Base-by-base conservation (phyloP, 192 early-diverging fungal species). In the Backusella westeae region DNA sequence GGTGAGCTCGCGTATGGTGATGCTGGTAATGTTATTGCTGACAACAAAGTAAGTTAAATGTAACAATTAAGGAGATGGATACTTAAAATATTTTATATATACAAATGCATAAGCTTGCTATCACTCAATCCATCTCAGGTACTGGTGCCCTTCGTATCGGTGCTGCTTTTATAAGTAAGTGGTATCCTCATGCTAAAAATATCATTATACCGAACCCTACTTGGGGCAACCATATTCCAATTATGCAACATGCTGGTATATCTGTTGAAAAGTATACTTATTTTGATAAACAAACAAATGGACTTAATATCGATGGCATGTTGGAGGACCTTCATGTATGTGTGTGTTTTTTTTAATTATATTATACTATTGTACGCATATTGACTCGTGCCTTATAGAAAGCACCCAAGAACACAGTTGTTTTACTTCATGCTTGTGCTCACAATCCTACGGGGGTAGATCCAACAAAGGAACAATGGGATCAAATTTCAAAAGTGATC, bases 371-470 rank as follows among this genome's bases (percentile, higher is more conserved):
- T 71, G 12, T n/a, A 14, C 35, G 32, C n/a, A 32, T 21, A 12
- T 34, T 53, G 19, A 39, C 15, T 36, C 12, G n/a, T 21, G 41
- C n/a, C 29, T 12, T 80, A 52, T 71, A 93, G 84, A 91, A 85
- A 66, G 90, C 96, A 67, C 97, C 97, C 34, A 85, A 89, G 78
- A 92, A 91, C 71, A 96, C 96, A 69, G 85, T 97, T 59, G 86
- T 98, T 73, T 88, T 99, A 67, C 86, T 99, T 69, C 98, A 99
- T 82, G 98, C 97, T 46, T 99, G 98, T 76, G 98, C 97, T 4
- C 98, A 99, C 86, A 99, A 99, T 88, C 98, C 98, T 38, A 98
- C 98, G 1, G 98, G 98, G 78, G 97, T 97, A 21, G 98, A 99
- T 86, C 98, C 98, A 34, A 95, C 94, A 38, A 79, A 83, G 26